Evolutionary conservation across 202 grass and related monocot species (phyloP).

Genomic region (Carex sylvatica): DNA sequence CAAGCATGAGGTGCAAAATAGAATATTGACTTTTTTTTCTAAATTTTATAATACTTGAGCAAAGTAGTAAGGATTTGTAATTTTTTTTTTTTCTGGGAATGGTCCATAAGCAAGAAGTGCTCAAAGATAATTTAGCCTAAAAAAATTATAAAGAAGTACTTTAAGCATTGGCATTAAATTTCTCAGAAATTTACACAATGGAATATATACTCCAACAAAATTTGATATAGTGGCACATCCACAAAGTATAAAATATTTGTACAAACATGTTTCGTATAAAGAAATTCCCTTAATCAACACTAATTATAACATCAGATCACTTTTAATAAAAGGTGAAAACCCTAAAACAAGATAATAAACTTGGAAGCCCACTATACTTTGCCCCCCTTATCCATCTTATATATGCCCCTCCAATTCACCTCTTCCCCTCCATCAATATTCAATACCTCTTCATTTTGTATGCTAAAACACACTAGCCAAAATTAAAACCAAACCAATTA

Average conservation of each 20-base stretch:
- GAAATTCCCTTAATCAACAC: background rate
- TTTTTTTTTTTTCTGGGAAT: too few species aligned
- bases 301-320: background rate
- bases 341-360: slow-evolving; percentile 13
- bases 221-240: slow-evolving; percentile 31
- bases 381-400: slow-evolving; percentile 21
- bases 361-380: background rate
- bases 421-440: background rate
- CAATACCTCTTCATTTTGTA: background rate
- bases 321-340: slow-evolving; percentile 7
- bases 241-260: slow-evolving; percentile 21
- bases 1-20: background rate
- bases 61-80: background rate
- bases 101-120: background rate
- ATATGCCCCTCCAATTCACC: slow-evolving; percentile 20
- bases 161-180: background rate
- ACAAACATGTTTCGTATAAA: slow-evolving; percentile 7
- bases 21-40: background rate
- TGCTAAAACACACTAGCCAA: background rate
- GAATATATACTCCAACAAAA: slow-evolving; percentile 39
- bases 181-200: background rate
- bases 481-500: slow-evolving; percentile 7
- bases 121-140: background rate
- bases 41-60: background rate
- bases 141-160: background rate